phyloP scores from a whole-genome alignment of 148 eudicot genomes.

The Tetragonia tetragonoides region DNA sequence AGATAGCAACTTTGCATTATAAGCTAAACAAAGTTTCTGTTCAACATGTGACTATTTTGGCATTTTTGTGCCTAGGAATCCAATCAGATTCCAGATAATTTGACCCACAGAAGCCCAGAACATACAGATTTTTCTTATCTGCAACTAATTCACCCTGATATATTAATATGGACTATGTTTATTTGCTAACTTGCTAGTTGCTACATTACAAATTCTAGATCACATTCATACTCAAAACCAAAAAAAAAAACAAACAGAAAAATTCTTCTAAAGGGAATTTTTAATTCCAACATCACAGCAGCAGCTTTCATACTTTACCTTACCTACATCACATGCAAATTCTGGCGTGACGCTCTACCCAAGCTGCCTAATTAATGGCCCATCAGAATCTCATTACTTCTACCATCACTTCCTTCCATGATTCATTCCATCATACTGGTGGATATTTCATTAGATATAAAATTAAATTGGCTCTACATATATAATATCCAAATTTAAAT shows the following conservation, averaged over 20 bases:
- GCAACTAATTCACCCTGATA: not conserved
- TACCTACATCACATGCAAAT: conserved; percentile 33
- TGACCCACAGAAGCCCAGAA: not conserved
- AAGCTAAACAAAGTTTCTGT: not conserved
- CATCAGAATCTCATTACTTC: conserved; percentile 14
- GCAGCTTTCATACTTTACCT: not conserved
- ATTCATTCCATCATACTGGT: not conserved
- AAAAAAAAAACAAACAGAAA: too few species aligned
- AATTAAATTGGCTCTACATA: too few species aligned
- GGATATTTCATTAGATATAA: not conserved
- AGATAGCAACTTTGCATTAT: too few species aligned
- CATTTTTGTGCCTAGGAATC: conserved; percentile 10
- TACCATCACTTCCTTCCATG: not conserved
- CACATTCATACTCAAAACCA: not conserved
- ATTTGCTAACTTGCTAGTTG: not conserved
- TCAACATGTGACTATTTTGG: conserved; percentile 9
- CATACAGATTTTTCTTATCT: not conserved
- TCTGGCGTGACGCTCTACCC: conserved; percentile 24
- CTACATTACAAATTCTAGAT: conserved; percentile 8
- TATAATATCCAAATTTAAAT: too few species aligned
- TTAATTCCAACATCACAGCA: not conserved
- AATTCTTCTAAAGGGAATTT: too few species aligned
- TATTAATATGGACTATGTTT: not conserved
- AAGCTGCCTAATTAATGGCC: conserved; percentile 21
- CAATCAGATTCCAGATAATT: conserved; percentile 7